Conservation (phyloP, 2,329 filamentous ascomycete genomes). For the Fusarium nanum region DNA sequence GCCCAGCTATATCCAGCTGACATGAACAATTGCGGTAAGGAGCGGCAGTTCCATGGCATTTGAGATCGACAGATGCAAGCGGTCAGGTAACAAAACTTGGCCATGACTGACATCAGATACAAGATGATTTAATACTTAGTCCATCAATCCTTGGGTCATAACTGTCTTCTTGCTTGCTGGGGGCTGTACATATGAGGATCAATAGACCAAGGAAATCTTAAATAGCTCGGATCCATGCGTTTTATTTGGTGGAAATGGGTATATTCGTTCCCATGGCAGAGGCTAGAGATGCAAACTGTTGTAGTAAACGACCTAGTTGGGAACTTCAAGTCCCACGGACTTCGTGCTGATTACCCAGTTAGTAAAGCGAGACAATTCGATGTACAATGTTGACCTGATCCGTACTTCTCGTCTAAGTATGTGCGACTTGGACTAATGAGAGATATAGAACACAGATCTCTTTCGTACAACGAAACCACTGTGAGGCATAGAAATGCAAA, state of each 20-base stretch:
- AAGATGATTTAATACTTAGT: background rate
- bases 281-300: background rate
- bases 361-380: slow-evolving; percentile 31
- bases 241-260: background rate
- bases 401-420: slow-evolving; percentile 1
- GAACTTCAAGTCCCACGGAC: background rate
- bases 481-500: slow-evolving; percentile 1
- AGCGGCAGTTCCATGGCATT: too few species aligned
- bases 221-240: background rate
- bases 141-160: background rate
- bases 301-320: background rate
- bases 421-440: background rate
- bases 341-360: slow-evolving; percentile 28
- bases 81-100: background rate
- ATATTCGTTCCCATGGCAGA: slow-evolving; percentile 3
- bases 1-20: background rate
- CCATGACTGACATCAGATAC: background rate
- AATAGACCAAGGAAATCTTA: background rate
- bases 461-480: slow-evolving; percentile 15
- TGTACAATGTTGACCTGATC: slow-evolving; percentile 3
- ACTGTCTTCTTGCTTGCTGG: background rate
- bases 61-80: background rate
- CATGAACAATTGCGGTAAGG: background rate
- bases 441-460: slow-evolving; percentile 5
- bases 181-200: background rate